Evolutionary conservation across 495 filamentous ascomycete species (phyloP), one percentile per base, ranked within the genome.

Genomic region (Bathelium albidoporum): DNA sequence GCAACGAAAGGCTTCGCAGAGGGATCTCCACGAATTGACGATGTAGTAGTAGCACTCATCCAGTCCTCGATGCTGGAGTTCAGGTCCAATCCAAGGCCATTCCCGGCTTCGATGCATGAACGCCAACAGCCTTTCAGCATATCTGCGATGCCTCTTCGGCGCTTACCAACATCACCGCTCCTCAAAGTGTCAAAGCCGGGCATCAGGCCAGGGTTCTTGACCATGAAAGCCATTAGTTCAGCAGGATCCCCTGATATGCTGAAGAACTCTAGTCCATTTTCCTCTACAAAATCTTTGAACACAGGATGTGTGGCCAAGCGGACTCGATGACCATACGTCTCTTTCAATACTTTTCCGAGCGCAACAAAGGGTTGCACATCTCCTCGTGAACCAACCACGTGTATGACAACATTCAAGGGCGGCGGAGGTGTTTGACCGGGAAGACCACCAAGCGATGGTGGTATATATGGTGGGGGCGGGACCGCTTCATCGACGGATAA

Each of bases 81-180:
- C 12, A 62, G 67, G 26, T 68, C 67, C 5, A 69, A 61, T 10
- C 65, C 73, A 49, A 73, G 60, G 16, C 73, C 74, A 52, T 77
- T 67, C 11, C 75, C 77, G 66, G 81, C 72, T 62, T 83, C 81
- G 39, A 83, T 82, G 66, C 85, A 88, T 0, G 84, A 85, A 62
- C 75, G 78, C 84, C 84, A 88, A 60, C 82, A 86, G 0, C 84
- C 84, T 32, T 82, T 73, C 7, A 87, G 72, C 74, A 87, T 86
- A 61, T 81, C 79, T n/a, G 71, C 76, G n/a, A 88, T 79, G 14
- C 71, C 72, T 36, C 61, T 69, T 31, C 75, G 64, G 26, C 73
- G 39, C 43, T 72, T 73, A 28, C 74, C 74, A 14, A 77, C 68
- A 36, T 76, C 75, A 11, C 75, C 75, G 34, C 65, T 73, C 1